Percentiles rank a stretch among this genome's conserved stretches.
These are phyloP conservation scores for Pistacia atlantica DNA, from an alignment of 345 rosid species.

Conservation along the genomic window DNA sequence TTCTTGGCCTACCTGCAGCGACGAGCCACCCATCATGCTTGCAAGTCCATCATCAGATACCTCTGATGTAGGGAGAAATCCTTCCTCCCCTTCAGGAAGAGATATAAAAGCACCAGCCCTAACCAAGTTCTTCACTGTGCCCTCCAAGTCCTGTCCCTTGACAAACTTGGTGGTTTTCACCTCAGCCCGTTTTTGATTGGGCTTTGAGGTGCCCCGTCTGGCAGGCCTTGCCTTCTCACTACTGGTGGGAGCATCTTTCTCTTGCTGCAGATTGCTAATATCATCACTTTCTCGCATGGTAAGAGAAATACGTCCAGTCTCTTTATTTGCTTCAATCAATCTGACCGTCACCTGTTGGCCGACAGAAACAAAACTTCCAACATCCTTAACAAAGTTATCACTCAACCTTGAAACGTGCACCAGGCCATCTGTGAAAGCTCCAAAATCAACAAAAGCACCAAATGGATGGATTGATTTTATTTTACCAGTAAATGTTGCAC, in stretches of 20 bases:
- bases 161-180: conserved; percentile 55
- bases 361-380: conserved; percentile 67
- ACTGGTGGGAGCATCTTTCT: conserved; percentile 40
- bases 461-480: conserved; percentile 89
- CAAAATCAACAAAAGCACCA: conserved; percentile 86
- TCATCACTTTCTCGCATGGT: conserved; percentile 76
- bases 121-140: conserved; percentile 71
- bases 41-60: conserved; percentile 71
- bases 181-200: conserved; percentile 56
- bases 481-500: conserved; percentile 85
- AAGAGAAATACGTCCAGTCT: conserved; percentile 77
- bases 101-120: conserved; percentile 83
- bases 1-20: conserved; percentile 72
- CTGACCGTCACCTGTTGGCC: conserved; percentile 90
- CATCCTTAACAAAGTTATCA: conserved; percentile 82
- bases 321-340: conserved; percentile 75
- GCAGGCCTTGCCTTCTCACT: conserved; percentile 57
- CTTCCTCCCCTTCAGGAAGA: conserved; percentile 90
- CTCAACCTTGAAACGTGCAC: conserved; percentile 90
- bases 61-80: conserved; percentile 77
- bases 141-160: conserved; percentile 82
- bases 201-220: conserved; percentile 47
- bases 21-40: conserved; percentile 66
- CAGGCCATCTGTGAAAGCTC: conserved; percentile 91
- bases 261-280: conserved; percentile 45